These are phyloP conservation scores for Venturia asperata DNA, from an alignment of 2,329 filamentous ascomycete species.

Conservation along the genomic window DNA sequence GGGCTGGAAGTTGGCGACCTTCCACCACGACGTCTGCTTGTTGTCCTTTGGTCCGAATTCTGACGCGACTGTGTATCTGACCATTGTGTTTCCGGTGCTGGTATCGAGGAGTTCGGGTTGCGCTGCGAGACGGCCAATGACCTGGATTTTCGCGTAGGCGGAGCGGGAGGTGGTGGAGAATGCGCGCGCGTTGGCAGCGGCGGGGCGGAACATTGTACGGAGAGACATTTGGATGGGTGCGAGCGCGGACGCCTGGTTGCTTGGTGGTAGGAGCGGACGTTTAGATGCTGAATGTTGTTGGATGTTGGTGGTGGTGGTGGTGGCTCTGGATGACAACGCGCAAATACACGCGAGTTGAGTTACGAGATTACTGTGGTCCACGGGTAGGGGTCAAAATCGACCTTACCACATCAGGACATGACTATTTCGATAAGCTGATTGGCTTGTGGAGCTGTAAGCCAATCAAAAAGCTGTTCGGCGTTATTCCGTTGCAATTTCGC, in stretches of 20 bases:
- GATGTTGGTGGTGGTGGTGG: neutral
- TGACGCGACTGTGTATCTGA: constrained; percentile 72
- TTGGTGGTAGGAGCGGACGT: neutral
- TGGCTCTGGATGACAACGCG: neutral
- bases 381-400: constrained; percentile 1
- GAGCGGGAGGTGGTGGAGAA: constrained; percentile 65
- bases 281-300: neutral
- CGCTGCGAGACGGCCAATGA: constrained; percentile 78
- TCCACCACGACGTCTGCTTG: constrained; percentile 77
- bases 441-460: neutral
- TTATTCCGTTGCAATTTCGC: neutral
- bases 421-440: neutral
- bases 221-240: constrained; percentile 20
- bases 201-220: constrained; percentile 43
- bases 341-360: neutral
- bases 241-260: neutral
- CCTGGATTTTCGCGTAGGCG: constrained; percentile 68
- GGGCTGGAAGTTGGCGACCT: constrained; percentile 61
- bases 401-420: neutral
- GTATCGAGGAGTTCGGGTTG: constrained; percentile 69
- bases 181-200: constrained; percentile 50
- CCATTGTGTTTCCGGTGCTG: constrained; percentile 62
- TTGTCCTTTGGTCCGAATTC: constrained; percentile 61
- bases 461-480: neutral
- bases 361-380: neutral